Base-by-base conservation (phyloP, 2,329 filamentous ascomycete species). In the Xylariaceae sp. region DNA sequence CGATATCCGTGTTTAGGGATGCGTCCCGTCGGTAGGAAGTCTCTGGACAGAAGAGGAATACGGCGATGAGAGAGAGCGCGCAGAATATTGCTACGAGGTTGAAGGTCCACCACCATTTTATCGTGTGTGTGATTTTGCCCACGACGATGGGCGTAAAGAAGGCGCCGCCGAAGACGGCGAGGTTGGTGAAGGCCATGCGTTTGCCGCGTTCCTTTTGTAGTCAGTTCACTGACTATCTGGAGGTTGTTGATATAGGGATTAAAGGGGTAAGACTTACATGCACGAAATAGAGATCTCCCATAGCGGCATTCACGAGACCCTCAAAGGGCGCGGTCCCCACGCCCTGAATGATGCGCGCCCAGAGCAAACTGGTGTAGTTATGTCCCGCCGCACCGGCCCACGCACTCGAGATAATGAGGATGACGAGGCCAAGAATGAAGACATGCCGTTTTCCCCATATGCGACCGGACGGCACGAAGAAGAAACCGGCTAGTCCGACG, bases 371-470 rank as follows among this genome's bases (percentile, higher is more conserved):
- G 13, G 76, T 78, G 72, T 95, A 94, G 72, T 85, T 85, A 45
- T 78, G 80, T 9, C 83, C 81, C 42, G 83, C 85, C 0, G 81
- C 84, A 35, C 90, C 90, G 23, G 84, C 92, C 92, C 92, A 97
- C 5, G 82, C 84, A 65, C 86, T 89, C 59, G 88, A 88, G 49
- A 82, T 78, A 48, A 95, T 82, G 67, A 96, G 80, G 59, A 96
- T 80, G 52, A 89, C 64, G 51, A 87, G 86, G 6, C 91, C 92
- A 1, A 95, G 67, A 30, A 97, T 75, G 72, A 96, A 97, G 13
- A 92, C 77, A 76, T 97, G 93, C 47, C 92, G 83, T 75, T 96
- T 97, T 45, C 93, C 93, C 89, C 90, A 97, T 64, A 97, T 88
- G 59, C 92, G 85, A 17, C 90, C 91, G 0, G 88, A 90, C 0